These are phyloP conservation scores for Nitzschia putrida DNA, from an alignment of 108 stramenopile species.

Conservation along the genomic window DNA sequence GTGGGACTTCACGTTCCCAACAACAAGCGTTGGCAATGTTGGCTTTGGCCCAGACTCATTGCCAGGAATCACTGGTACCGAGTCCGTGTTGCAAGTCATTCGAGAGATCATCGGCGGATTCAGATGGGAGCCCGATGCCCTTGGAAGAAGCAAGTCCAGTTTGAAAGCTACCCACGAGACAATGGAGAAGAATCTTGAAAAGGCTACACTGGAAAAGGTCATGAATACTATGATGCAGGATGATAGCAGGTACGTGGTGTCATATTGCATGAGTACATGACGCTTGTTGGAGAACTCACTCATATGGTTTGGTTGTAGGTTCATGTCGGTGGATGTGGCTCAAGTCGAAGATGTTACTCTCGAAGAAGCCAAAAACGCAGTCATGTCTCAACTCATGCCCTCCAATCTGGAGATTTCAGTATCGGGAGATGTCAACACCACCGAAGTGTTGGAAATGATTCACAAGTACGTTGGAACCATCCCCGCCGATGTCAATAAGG, in stretches of 20 bases:
- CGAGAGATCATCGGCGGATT: slow-evolving; percentile 91
- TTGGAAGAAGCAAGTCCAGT: slow-evolving; percentile 90
- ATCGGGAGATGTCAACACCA: slow-evolving; percentile 94
- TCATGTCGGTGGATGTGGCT: slow-evolving; percentile 87
- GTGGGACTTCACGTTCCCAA: slow-evolving; percentile 95
- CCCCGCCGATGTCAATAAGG: slow-evolving; percentile 73
- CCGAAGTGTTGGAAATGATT: slow-evolving; percentile 88
- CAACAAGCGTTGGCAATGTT: slow-evolving; percentile 88
- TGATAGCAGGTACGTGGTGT: slow-evolving; percentile 69
- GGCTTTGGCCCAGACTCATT: slow-evolving; percentile 80
- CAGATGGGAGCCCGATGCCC: slow-evolving; percentile 95
- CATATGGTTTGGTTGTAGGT: slow-evolving; percentile 36
- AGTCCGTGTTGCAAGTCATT: slow-evolving; percentile 91
- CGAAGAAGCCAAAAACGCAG: slow-evolving; percentile 84
- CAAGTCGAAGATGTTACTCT: slow-evolving; percentile 82
- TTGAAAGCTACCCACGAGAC: slow-evolving; percentile 86
- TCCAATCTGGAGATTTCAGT: slow-evolving; percentile 88
- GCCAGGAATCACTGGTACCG: slow-evolving; percentile 90
- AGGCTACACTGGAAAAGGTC: slow-evolving; percentile 77
- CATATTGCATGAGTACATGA: too few species aligned
- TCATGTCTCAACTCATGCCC: slow-evolving; percentile 90
- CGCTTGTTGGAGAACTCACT: neutral
- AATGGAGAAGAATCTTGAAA: slow-evolving; percentile 86
- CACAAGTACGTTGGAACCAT: slow-evolving; percentile 94
- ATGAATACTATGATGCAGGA: slow-evolving; percentile 75